phyloP scores from a whole-genome alignment of 441 rosid species.

The Erodium chrysanthum region DNA sequence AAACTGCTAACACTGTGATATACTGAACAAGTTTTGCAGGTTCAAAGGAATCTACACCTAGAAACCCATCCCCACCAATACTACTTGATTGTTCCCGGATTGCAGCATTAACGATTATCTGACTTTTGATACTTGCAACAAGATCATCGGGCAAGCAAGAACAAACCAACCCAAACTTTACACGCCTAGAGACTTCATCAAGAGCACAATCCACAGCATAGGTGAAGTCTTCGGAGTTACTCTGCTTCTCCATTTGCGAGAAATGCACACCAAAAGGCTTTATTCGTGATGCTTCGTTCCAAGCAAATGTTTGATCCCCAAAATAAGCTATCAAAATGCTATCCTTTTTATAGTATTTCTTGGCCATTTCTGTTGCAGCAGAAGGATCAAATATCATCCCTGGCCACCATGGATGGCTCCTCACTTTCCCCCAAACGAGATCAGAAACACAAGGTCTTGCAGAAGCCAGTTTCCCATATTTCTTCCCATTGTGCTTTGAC shows the following conservation, averaged over 20 bases:
- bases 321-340: slow-evolving; percentile 51
- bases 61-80: slow-evolving; percentile 38
- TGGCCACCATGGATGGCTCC: slow-evolving; percentile 96
- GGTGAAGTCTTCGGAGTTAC: slow-evolving; percentile 31
- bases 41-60: slow-evolving; percentile 37
- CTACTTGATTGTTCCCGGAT: slow-evolving; percentile 34
- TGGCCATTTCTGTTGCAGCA: slow-evolving; percentile 49
- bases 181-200: slow-evolving; percentile 64
- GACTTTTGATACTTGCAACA: slow-evolving; percentile 32
- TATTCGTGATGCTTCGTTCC: slow-evolving; percentile 49
- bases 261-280: slow-evolving; percentile 57
- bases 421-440: slow-evolving; percentile 83
- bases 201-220: slow-evolving; percentile 60
- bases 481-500: background rate
- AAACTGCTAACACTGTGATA: slow-evolving; percentile 38
- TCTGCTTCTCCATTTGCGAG: slow-evolving; percentile 53
- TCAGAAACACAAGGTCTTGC: slow-evolving; percentile 34
- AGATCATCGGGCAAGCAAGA: slow-evolving; percentile 48
- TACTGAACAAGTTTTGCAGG: slow-evolving; percentile 39
- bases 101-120: slow-evolving; percentile 53
- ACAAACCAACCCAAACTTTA: slow-evolving; percentile 61
- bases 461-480: slow-evolving; percentile 11
- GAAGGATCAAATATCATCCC: slow-evolving; percentile 58
- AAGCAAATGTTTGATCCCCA: slow-evolving; percentile 69
- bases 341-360: slow-evolving; percentile 49